Percentiles rank a stretch among this genome's conserved stretches.
Evolutionary conservation across 108 stramenopile genomes (phyloP).

Genomic region (Conticribra weissflogii): DNA sequence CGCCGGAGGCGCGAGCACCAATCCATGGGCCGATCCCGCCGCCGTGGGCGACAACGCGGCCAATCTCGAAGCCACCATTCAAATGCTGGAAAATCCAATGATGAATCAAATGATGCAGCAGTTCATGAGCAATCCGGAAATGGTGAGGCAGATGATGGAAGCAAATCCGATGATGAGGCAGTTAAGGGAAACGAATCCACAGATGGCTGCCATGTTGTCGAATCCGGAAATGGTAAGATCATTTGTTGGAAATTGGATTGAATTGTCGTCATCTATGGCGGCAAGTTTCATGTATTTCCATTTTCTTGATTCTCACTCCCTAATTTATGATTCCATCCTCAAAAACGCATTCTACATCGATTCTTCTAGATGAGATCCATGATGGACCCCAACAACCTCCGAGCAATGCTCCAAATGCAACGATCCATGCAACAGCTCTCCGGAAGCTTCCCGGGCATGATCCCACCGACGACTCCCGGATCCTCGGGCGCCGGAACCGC

Average conservation of each 20-base stretch:
- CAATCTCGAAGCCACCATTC: constrained; percentile 76
- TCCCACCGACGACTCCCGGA: constrained; percentile 4
- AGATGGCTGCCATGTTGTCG: constrained; percentile 46
- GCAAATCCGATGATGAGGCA: constrained; percentile 53
- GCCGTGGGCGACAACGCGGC: constrained; percentile 61
- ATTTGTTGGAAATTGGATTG: constrained; percentile 4
- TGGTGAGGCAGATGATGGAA: constrained; percentile 63
- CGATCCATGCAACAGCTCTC: constrained; percentile 53
- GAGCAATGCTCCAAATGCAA: constrained; percentile 79
- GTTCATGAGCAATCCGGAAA: constrained; percentile 60
- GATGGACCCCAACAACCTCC: constrained; percentile 77
- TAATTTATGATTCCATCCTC: not conserved
- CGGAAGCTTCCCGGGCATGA: constrained; percentile 38
- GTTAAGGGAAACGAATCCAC: constrained; percentile 55
- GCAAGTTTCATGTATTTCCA: not conserved
- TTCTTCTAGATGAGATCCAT: constrained; percentile 41
- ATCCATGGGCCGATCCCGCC: constrained; percentile 56
- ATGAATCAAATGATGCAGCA: constrained; percentile 76
- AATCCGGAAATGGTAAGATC: constrained; percentile 52
- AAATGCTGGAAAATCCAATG: constrained; percentile 78
- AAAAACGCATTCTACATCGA: too few species aligned
- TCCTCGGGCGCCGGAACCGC: constrained; percentile 3
- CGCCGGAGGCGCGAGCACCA: constrained; percentile 35
- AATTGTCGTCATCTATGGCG: not conserved
- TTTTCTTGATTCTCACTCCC: not conserved